Evolutionary conservation across 2,329 filamentous ascomycete genomes (phyloP).

Genomic region (Aplosporella prunicola): DNA sequence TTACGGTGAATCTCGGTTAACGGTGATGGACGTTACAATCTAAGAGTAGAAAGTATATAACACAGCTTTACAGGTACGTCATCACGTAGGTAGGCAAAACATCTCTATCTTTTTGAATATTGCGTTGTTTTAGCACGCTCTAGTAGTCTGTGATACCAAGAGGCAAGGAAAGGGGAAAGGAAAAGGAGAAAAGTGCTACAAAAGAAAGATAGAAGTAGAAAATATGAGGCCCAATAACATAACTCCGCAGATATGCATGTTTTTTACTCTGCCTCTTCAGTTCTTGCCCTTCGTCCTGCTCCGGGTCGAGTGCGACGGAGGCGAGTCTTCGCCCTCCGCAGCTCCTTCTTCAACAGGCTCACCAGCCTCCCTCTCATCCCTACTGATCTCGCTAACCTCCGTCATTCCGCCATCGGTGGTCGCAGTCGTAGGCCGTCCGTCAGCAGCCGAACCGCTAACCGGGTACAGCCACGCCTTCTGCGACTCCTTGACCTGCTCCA

Average conservation of each 20-base stretch:
- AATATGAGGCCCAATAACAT: not conserved
- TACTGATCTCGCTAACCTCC: not conserved
- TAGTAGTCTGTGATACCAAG: too few species aligned
- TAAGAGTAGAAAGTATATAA: too few species aligned
- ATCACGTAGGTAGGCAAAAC: too few species aligned
- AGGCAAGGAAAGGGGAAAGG: too few species aligned
- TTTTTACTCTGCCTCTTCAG: not conserved
- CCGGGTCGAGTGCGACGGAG: slow-evolving; percentile 30
- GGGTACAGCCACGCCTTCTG: slow-evolving; percentile 1
- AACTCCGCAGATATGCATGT: not conserved
- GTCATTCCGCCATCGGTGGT: too few species aligned
- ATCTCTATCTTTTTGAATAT: too few species aligned
- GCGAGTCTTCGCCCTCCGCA: slow-evolving; percentile 17
- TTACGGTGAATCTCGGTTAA: too few species aligned
- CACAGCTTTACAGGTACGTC: too few species aligned
- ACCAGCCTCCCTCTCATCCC: not conserved
- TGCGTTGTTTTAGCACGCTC: too few species aligned
- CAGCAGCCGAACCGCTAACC: too few species aligned
- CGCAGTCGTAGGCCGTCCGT: too few species aligned
- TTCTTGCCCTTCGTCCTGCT: slow-evolving; percentile 32
- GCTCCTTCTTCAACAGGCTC: slow-evolving; percentile 13
- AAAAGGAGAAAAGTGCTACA: slow-evolving; percentile 1
- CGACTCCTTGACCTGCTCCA: slow-evolving; percentile 25
- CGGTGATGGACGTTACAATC: too few species aligned
- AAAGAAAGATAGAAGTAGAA: not conserved